Conservation (phyloP, 352 stramenopile species). For the Aphanomyces euteiches region DNA sequence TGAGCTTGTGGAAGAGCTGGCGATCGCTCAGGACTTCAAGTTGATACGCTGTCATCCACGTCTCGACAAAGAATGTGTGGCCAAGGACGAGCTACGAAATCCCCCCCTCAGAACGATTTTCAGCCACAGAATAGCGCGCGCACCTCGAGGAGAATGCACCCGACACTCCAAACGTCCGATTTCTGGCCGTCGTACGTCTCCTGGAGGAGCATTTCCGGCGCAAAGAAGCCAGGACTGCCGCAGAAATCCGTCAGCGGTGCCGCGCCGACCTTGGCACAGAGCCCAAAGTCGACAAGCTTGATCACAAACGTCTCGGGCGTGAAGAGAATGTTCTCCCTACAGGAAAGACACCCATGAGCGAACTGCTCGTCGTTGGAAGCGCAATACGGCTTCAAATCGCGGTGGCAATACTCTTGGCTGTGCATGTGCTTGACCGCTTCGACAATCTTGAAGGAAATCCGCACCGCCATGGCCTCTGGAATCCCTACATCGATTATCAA, state of each 20-base stretch:
- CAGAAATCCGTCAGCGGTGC: slow-evolving; percentile 71
- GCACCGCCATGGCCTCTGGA: slow-evolving; percentile 42
- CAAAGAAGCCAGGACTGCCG: slow-evolving; percentile 80
- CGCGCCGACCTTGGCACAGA: slow-evolving; percentile 51
- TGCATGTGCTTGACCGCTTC: slow-evolving; percentile 58
- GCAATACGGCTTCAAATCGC: slow-evolving; percentile 66
- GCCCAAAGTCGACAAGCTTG: slow-evolving; percentile 80
- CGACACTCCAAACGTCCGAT: slow-evolving; percentile 82
- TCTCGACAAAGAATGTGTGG: slow-evolving; percentile 67
- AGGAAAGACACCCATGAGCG: too few relatives aligned
- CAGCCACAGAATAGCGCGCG: background rate
- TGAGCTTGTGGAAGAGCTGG: slow-evolving; percentile 38
- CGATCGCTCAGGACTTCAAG: slow-evolving; percentile 69
- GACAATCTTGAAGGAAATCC: slow-evolving; percentile 45
- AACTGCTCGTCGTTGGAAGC: too few relatives aligned
- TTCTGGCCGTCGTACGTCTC: slow-evolving; percentile 67
- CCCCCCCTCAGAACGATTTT: background rate
- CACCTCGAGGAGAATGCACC: slow-evolving; percentile 81
- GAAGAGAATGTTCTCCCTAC: slow-evolving; percentile 73
- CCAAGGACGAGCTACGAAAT: slow-evolving; percentile 59
- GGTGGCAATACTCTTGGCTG: slow-evolving; percentile 65
- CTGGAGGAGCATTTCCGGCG: slow-evolving; percentile 67
- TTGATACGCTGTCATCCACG: slow-evolving; percentile 85
- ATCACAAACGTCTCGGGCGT: slow-evolving; percentile 38
- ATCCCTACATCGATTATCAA: slow-evolving; percentile 33